Conservation (phyloP, 257 asterid genomes). For the Thymus quinquecostatus region DNA sequence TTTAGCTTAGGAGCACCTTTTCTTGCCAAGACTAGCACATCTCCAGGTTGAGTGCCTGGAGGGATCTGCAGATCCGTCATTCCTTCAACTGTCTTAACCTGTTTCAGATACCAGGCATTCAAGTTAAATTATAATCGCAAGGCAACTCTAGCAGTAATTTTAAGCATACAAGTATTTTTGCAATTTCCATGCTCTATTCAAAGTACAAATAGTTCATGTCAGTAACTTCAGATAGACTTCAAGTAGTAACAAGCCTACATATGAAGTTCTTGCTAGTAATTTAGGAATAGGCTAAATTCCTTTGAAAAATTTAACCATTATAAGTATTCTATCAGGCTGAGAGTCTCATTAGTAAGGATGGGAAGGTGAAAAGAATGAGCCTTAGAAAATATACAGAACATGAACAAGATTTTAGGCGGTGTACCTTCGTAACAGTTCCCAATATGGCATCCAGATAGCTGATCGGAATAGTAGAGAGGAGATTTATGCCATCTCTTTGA, state of each 20-base stretch:
- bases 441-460: conserved; percentile 93
- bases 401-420: conserved; percentile 18
- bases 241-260: conserved; percentile 13
- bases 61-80: conserved; percentile 86
- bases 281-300: background rate
- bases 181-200: conserved; percentile 8
- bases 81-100: conserved; percentile 99
- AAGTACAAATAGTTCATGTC: background rate
- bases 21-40: conserved; percentile 91
- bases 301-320: background rate
- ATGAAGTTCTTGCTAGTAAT: conserved; percentile 14
- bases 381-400: conserved; percentile 23
- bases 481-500: conserved; percentile 97
- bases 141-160: conserved; percentile 26
- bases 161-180: conserved; percentile 1
- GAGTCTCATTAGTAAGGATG: conserved; percentile 7
- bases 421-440: conserved; percentile 78
- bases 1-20: conserved; percentile 97
- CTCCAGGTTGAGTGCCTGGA: conserved; percentile 99
- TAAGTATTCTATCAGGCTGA: background rate
- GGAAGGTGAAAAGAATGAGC: conserved; percentile 15
- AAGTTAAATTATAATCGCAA: conserved; percentile 2
- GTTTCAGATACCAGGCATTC: conserved; percentile 30
- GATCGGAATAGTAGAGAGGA: conserved; percentile 70
- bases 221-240: background rate